Evolutionary conservation across 352 stramenopile genomes (phyloP).

Genomic region (Phytophthora citricola): DNA sequence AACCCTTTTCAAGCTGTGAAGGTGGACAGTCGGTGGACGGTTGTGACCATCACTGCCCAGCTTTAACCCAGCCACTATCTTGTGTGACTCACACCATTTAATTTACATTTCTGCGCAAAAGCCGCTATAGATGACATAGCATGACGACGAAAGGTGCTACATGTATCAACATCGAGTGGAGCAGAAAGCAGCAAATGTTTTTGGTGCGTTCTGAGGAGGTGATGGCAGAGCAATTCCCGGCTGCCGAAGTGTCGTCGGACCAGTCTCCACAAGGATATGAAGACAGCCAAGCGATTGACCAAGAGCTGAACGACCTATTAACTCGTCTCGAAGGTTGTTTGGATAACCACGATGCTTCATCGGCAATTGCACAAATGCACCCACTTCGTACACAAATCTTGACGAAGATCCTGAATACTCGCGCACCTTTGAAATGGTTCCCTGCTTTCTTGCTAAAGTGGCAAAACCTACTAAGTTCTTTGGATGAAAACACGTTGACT

Average conservation of each 20-base stretch:
- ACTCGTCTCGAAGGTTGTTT: slow-evolving; percentile 8
- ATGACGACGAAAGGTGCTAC: background rate
- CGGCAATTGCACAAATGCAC: slow-evolving; percentile 15
- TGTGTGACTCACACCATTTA: too few relatives aligned
- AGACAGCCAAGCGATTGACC: slow-evolving; percentile 8
- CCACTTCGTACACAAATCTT: slow-evolving; percentile 16
- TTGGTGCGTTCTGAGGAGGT: slow-evolving; percentile 10
- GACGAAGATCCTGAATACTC: slow-evolving; percentile 11
- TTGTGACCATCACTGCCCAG: too few relatives aligned
- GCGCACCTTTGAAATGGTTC: slow-evolving; percentile 20
- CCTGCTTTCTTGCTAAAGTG: slow-evolving; percentile 18
- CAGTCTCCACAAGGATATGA: background rate
- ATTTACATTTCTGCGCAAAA: too few relatives aligned
- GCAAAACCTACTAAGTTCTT: slow-evolving; percentile 8
- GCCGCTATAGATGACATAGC: too few relatives aligned
- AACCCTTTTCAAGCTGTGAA: too few relatives aligned
- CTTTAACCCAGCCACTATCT: too few relatives aligned
- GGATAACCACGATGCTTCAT: background rate
- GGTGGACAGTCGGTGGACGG: too few relatives aligned
- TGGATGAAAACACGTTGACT: background rate
- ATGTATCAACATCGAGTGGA: slow-evolving; percentile 15
- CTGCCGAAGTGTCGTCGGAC: background rate
- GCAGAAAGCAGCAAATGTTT: slow-evolving; percentile 11
- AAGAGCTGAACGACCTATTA: slow-evolving; percentile 10
- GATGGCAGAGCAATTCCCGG: slow-evolving; percentile 11